Conservation (phyloP, 352 stramenopile genomes). For the Globisporangium megalacanthum region DNA sequence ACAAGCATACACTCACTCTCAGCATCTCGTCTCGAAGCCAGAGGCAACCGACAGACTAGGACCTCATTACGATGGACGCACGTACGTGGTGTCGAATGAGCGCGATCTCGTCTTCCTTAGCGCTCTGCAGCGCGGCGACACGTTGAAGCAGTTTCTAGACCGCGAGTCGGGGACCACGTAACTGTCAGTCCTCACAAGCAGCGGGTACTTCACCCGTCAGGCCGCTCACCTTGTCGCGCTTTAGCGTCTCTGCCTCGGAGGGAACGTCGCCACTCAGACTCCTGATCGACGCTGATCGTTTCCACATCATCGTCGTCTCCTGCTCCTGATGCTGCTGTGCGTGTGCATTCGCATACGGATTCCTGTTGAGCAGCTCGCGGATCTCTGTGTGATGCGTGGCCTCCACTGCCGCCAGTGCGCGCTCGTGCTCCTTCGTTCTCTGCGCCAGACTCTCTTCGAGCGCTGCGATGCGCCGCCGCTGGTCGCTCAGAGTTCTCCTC, state of each 20-base stretch:
- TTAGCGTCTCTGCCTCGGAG: slow-evolving; percentile 7
- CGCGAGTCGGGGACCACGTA: background rate
- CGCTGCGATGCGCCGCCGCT: slow-evolving; percentile 37
- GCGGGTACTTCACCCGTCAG: slow-evolving; percentile 7
- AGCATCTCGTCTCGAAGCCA: no score
- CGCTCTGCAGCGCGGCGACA: slow-evolving; percentile 40
- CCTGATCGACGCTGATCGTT: slow-evolving; percentile 14
- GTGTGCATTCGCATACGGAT: slow-evolving; percentile 7
- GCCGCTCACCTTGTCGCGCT: slow-evolving; percentile 24
- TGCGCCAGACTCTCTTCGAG: slow-evolving; percentile 50
- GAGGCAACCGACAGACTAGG: no score
- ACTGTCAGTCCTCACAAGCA: background rate
- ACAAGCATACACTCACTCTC: no score
- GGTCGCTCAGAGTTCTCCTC: slow-evolving; percentile 41
- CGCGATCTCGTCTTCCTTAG: slow-evolving; percentile 66
- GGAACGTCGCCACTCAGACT: slow-evolving; percentile 9
- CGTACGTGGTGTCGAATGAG: slow-evolving; percentile 66
- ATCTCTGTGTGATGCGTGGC: slow-evolving; percentile 48
- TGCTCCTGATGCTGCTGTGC: slow-evolving; percentile 14
- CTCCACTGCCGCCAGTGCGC: slow-evolving; percentile 41
- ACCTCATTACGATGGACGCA: background rate
- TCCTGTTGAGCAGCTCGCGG: slow-evolving; percentile 40
- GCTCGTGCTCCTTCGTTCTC: slow-evolving; percentile 58
- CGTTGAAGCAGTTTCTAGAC: slow-evolving; percentile 42
- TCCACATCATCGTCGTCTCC: slow-evolving; percentile 2